Conservation (phyloP, 208 protist species). For the Novymonas esmeraldas region DNA sequence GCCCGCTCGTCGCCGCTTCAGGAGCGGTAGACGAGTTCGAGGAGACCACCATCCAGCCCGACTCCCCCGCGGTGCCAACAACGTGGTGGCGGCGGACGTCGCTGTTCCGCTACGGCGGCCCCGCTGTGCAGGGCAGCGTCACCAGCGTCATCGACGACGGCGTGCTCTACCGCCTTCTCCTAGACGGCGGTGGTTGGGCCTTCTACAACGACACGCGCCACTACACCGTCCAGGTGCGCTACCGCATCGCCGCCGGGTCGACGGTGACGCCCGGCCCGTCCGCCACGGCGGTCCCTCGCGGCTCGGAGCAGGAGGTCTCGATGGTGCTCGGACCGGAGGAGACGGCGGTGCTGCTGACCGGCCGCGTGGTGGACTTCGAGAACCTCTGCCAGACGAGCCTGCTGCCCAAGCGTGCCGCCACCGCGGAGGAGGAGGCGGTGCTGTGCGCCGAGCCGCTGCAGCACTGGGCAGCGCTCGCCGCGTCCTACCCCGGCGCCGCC, state of each 20-base stretch:
- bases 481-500: constrained; percentile 15
- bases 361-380: constrained; percentile 48
- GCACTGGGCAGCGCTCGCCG: constrained; percentile 28
- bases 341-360: constrained; percentile 46
- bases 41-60: constrained; percentile 11
- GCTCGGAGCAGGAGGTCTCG: constrained; percentile 24
- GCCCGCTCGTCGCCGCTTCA: background rate
- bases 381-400: constrained; percentile 34
- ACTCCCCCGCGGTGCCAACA: constrained; percentile 10
- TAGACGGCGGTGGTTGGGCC: constrained; percentile 55
- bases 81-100: constrained; percentile 24
- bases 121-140: constrained; percentile 34
- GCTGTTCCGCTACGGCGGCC: constrained; percentile 30
- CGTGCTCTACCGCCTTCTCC: constrained; percentile 64
- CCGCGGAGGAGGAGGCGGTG: constrained; percentile 16
- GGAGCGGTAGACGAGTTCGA: constrained; percentile 16
- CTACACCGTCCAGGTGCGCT: constrained; percentile 58
- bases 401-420: constrained; percentile 17
- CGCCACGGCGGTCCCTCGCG: constrained; percentile 1
- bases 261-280: constrained; percentile 34
- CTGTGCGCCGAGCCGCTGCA: constrained; percentile 14
- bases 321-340: constrained; percentile 51
- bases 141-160: constrained; percentile 52
- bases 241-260: constrained; percentile 38
- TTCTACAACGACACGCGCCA: constrained; percentile 34